Base-by-base conservation (phyloP, 768 basidiomycete genomes). In the Hysterangium stoloniferum region DNA sequence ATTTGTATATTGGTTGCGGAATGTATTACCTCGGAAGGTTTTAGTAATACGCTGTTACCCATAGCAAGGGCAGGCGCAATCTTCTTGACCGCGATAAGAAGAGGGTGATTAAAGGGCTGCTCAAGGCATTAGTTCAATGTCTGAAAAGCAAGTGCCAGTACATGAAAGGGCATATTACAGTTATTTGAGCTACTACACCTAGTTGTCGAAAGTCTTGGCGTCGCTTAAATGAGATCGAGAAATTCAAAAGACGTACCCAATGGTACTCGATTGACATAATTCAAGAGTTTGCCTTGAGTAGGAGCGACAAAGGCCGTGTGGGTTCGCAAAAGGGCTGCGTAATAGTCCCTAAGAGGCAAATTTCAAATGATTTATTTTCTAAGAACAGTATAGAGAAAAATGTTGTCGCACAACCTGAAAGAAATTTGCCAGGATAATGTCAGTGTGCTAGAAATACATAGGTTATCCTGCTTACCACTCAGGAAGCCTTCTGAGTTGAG, bases 61-160 rank as follows among this genome's bases (percentile, higher is more conserved):
- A 87, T 85, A 37, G 89, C 89, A 24, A 92, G 69, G 1, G 86
- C 88, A 4, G 86, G 86, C 0, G 83, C 86, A 48, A 92, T 84
- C 66, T 93, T 93, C 72, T 93, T 93, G 47, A 92, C 63, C 2
- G 87, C 86, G 54, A 93, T 93, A 31, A 93, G 64, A n/a, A 93
- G 68, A 1, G 90, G 90, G 56, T 93, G 89, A 57, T 93, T 93
- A 64, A 91, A 92, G 2, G 89, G 86, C 84, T 89, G 54, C n/a
- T n/a, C n/a, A n/a, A n/a, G n/a, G n/a, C n/a, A n/a, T n/a, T n/a
- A n/a, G n/a, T n/a, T n/a, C 13, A 45, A 54, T 31, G 45, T 6
- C 22, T 22, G 12, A 20, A 52, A 20, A 56, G 13, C 27, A 28
- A 37, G 11, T 11, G 22, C n/a, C 13, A 12, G 15, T 42, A 4